Percentiles rank a stretch among this genome's conserved stretches.
phyloP scores from a whole-genome alignment of 106 monocot genomes.

The Allium sativum region DNA sequence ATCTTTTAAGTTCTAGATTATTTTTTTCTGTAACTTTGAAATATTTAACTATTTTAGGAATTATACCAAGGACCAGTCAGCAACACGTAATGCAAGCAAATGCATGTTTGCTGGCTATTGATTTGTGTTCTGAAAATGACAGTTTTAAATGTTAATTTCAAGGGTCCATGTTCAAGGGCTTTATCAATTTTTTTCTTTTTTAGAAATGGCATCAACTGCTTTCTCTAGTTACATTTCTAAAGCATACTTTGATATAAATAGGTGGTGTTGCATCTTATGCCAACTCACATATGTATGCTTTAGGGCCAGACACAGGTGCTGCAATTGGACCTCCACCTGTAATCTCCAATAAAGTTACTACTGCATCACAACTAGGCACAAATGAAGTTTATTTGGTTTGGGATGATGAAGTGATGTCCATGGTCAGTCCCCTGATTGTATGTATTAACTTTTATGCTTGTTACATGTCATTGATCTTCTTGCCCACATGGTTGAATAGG shows the following conservation, averaged over 20 bases:
- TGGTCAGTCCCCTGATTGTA: slow-evolving; percentile 31
- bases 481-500: slow-evolving; percentile 24
- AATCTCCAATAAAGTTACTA: slow-evolving; percentile 64
- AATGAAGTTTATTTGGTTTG: slow-evolving; percentile 96
- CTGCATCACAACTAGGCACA: slow-evolving; percentile 33
- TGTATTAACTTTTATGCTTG: background rate
- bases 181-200: no score
- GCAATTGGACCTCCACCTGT: slow-evolving; percentile 80
- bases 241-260: background rate
- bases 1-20: no score
- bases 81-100: no score
- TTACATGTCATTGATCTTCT: background rate
- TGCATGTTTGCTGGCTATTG: no score
- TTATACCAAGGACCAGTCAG: no score
- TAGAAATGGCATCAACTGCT: background rate
- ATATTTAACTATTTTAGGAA: no score
- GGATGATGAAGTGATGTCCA: slow-evolving; percentile 98
- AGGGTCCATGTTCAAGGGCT: no score
- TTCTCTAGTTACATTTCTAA: background rate
- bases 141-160: background rate
- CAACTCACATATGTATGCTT: slow-evolving; percentile 67
- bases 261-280: slow-evolving; percentile 19
- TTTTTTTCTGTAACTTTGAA: no score
- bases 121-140: no score
- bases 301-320: slow-evolving; percentile 63